phyloP scores from a whole-genome alignment of 2,329 filamentous ascomycete genomes.

The Xylariaceae sp. region DNA sequence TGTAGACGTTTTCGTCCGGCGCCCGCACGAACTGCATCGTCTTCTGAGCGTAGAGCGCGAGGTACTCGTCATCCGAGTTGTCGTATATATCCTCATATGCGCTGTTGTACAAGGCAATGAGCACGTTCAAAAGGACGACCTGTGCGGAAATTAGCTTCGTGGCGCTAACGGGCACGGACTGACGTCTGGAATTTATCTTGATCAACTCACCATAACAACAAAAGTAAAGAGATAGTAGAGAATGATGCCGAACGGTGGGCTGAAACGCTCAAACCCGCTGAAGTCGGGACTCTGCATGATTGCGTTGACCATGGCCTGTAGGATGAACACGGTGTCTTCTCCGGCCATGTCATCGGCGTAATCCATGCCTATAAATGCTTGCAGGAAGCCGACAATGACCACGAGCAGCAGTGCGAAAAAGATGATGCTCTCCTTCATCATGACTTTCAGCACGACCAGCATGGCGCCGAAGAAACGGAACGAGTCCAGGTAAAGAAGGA shows the following conservation, averaged over 20 bases:
- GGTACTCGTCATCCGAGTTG: slow-evolving; percentile 91
- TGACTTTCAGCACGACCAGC: slow-evolving; percentile 92
- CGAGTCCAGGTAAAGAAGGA: slow-evolving; percentile 88
- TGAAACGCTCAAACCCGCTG: slow-evolving; percentile 79
- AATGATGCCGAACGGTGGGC: slow-evolving; percentile 86
- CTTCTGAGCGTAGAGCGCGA: slow-evolving; percentile 88
- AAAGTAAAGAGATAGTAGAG: slow-evolving; percentile 98
- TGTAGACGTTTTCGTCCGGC: slow-evolving; percentile 97
- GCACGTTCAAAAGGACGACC: slow-evolving; percentile 81
- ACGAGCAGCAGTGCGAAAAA: slow-evolving; percentile 90
- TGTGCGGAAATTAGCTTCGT: neutral
- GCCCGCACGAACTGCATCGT: slow-evolving; percentile 96
- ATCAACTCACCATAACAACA: slow-evolving; percentile 74
- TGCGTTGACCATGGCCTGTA: slow-evolving; percentile 80
- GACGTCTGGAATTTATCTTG: no score
- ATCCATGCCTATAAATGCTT: slow-evolving; percentile 90
- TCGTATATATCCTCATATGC: slow-evolving; percentile 93
- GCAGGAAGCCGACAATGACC: slow-evolving; percentile 80
- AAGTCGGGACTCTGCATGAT: slow-evolving; percentile 93
- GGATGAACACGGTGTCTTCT: slow-evolving; percentile 66
- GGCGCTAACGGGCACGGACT: no score
- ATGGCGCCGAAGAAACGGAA: slow-evolving; percentile 96
- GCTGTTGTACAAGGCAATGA: slow-evolving; percentile 95
- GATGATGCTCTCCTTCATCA: slow-evolving; percentile 91
- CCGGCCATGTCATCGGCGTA: slow-evolving; percentile 67